Conservation (phyloP, 2,329 filamentous ascomycete species). For the Diaporthe sp. region DNA sequence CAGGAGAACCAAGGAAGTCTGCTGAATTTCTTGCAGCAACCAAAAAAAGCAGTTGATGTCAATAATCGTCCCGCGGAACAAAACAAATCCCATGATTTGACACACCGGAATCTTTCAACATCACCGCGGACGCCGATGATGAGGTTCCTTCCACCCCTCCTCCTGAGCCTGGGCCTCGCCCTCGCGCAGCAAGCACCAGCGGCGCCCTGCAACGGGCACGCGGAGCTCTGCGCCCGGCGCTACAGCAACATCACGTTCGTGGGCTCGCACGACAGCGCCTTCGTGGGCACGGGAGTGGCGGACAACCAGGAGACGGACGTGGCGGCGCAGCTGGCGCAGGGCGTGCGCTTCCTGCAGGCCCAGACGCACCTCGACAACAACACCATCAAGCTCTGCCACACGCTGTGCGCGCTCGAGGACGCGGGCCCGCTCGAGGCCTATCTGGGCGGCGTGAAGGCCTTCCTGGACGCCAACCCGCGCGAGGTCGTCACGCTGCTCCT, state of each 20-base stretch:
- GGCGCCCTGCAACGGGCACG: conserved; percentile 68
- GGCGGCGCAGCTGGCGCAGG: conserved; percentile 70
- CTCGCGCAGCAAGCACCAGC: conserved; percentile 39
- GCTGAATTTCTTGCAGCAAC: not conserved
- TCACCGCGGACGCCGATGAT: not conserved
- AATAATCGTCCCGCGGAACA: not conserved
- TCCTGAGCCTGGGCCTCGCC: conserved; percentile 13
- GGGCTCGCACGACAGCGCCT: conserved; percentile 76
- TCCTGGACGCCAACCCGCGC: conserved; percentile 71
- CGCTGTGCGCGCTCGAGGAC: conserved; percentile 72
- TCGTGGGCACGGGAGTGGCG: conserved; percentile 67
- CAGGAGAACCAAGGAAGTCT: not conserved
- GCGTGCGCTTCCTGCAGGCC: conserved; percentile 75
- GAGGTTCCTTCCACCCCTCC: not conserved
- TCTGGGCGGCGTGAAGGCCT: conserved; percentile 69
- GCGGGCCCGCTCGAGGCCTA: conserved; percentile 69
- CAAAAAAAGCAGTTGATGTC: not conserved
- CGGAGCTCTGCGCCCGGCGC: conserved; percentile 66
- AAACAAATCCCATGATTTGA: not conserved
- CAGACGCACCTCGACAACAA: conserved; percentile 71
- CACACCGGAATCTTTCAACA: not conserved
- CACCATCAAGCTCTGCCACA: conserved; percentile 74
- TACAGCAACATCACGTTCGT: conserved; percentile 73
- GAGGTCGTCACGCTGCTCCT: conserved; percentile 76
- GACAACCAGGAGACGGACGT: conserved; percentile 74